These are phyloP conservation scores for Polytrichum formosum DNA, from an alignment of 225 moss, liverwort and hornwort genomes.

Conservation along the genomic window DNA sequence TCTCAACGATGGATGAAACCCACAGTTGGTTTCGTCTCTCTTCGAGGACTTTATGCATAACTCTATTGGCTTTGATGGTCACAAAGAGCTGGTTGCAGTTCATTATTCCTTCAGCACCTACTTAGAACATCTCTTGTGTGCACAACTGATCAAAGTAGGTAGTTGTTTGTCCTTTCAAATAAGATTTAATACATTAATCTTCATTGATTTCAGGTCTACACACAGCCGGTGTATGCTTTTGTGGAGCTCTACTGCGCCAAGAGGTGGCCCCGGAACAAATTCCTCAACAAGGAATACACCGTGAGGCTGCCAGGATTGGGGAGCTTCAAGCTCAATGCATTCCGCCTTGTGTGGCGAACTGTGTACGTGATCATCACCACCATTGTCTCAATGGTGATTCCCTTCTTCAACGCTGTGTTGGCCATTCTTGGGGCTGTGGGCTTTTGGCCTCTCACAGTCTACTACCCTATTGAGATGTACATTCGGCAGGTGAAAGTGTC, in stretches of 20 bases:
- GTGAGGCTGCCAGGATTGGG: conserved; percentile 39
- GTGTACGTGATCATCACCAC: conserved; percentile 60
- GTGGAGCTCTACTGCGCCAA: conserved; percentile 39
- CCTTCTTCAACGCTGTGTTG: conserved; percentile 74
- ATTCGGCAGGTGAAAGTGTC: conserved; percentile 31
- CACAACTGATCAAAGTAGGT: no score
- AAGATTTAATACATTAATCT: no score
- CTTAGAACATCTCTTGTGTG: no score
- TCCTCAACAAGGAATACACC: conserved; percentile 36
- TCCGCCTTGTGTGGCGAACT: conserved; percentile 65
- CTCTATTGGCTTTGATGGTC: no score
- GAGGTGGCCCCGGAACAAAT: conserved; percentile 43
- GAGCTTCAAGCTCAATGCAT: conserved; percentile 33
- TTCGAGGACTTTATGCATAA: no score
- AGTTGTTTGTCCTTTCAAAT: no score
- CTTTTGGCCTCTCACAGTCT: conserved; percentile 82
- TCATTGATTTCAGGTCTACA: conserved; percentile 52
- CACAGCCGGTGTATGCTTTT: conserved; percentile 64
- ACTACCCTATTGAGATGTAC: conserved; percentile 68
- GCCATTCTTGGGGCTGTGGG: conserved; percentile 69
- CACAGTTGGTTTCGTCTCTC: no score
- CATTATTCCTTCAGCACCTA: background rate
- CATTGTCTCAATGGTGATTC: conserved; percentile 68
- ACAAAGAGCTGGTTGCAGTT: background rate
- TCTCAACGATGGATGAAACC: no score